These are phyloP conservation scores for Oryza rufipogon DNA, from an alignment of 176 grass and related monocot species.

Conservation along the genomic window DNA sequence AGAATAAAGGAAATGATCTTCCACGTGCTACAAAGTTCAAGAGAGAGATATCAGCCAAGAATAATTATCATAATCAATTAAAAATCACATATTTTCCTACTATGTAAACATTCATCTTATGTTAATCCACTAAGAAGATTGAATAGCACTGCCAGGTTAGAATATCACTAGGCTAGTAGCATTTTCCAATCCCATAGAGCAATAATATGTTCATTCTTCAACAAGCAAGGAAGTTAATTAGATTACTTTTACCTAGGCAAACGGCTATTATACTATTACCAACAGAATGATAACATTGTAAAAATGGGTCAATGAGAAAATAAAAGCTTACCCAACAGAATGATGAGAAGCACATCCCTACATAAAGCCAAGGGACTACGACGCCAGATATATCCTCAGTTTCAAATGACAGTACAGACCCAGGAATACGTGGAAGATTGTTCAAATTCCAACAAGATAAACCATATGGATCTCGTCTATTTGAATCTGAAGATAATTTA, in stretches of 20 bases:
- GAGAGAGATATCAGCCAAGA: neutral
- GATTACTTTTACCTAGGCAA: neutral
- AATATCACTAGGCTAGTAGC: slow-evolving; percentile 7
- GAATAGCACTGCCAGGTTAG: neutral
- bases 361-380: slow-evolving; percentile 96
- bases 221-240: neutral
- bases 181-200: slow-evolving; percentile 5
- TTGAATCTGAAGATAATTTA: slow-evolving; percentile 54
- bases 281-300: slow-evolving; percentile 22
- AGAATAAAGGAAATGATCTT: slow-evolving; percentile 98
- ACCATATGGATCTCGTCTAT: slow-evolving; percentile 55
- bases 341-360: slow-evolving; percentile 99
- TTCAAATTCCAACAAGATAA: slow-evolving; percentile 88
- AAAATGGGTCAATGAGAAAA: slow-evolving; percentile 36
- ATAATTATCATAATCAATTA: slow-evolving; percentile 4
- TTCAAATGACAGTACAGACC: slow-evolving; percentile 87
- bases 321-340: slow-evolving; percentile 86
- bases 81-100: neutral
- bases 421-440: slow-evolving; percentile 69
- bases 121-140: slow-evolving; percentile 4
- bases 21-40: slow-evolving; percentile 77
- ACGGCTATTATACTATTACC: neutral
- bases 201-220: slow-evolving; percentile 5
- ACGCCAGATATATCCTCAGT: slow-evolving; percentile 93
- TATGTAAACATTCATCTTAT: slow-evolving; percentile 15